These are phyloP conservation scores for Penicillium sp. DNA, from an alignment of 2,329 filamentous ascomycete genomes.

Conservation along the genomic window DNA sequence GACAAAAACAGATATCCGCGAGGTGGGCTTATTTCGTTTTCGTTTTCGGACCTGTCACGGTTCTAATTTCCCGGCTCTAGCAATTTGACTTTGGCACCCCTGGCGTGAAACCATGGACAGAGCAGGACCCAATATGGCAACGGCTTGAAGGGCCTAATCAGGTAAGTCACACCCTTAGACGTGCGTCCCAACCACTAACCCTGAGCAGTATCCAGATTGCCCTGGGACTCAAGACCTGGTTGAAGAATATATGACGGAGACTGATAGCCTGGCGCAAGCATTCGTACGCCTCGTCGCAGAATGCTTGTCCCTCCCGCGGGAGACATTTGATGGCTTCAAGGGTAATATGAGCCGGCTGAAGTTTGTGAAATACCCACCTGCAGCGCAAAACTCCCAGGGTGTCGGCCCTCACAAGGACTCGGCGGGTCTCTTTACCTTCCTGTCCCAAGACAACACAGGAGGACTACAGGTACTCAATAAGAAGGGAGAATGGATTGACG, in stretches of 20 bases:
- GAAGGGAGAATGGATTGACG: conserved; percentile 45
- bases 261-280: conserved; percentile 46
- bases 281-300: conserved; percentile 58
- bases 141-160: conserved; percentile 31
- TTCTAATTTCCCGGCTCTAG: conserved; percentile 24
- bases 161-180: conserved; percentile 5
- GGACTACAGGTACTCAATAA: conserved; percentile 49
- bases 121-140: conserved; percentile 47
- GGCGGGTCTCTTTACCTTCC: conserved; percentile 42
- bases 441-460: conserved; percentile 43
- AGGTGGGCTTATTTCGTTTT: conserved; percentile 19
- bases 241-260: conserved; percentile 52
- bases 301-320: conserved; percentile 46
- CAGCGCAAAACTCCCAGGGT: conserved; percentile 44
- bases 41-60: neutral
- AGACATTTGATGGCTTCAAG: conserved; percentile 51
- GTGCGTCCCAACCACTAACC: neutral
- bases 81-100: conserved; percentile 44
- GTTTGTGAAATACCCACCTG: conserved; percentile 54
- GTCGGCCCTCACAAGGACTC: conserved; percentile 59
- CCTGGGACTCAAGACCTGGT: conserved; percentile 24
- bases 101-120: conserved; percentile 24
- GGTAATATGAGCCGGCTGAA: conserved; percentile 53
- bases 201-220: conserved; percentile 23
- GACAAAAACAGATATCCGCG: conserved; percentile 27